A percentile compares a stretch with the other conserved stretches of the same genome.
Evolutionary conservation across 2,329 filamentous ascomycete species (phyloP).

Genomic region (Incumbomyces delicatus): DNA sequence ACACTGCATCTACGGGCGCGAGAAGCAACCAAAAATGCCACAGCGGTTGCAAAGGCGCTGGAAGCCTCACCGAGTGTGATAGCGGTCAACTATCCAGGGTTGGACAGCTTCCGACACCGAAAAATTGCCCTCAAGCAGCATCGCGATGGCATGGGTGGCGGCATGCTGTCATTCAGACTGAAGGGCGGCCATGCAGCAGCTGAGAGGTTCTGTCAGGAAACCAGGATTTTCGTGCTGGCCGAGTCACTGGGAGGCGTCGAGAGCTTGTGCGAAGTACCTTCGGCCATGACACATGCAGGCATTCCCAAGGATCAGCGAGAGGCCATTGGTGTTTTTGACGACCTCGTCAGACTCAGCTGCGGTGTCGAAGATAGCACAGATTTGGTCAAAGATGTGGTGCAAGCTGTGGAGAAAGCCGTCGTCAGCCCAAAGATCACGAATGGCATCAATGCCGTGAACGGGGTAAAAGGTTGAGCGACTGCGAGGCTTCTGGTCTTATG

Average conservation of each 20-base stretch:
- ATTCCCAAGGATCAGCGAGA: conserved; percentile 87
- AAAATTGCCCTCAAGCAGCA: conserved; percentile 82
- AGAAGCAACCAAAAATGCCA: conserved; percentile 75
- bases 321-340: conserved; percentile 86
- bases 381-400: conserved; percentile 68
- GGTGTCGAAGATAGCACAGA: conserved; percentile 87
- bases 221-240: conserved; percentile 82
- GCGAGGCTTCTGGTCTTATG: no score
- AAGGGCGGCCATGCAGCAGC: conserved; percentile 76
- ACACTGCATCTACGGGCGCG: conserved; percentile 87
- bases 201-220: conserved; percentile 82
- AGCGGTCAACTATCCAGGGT: conserved; percentile 88
- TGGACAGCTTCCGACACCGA: conserved; percentile 78
- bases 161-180: conserved; percentile 96
- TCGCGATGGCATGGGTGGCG: conserved; percentile 85
- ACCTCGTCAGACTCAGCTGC: conserved; percentile 85
- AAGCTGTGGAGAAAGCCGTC: conserved; percentile 71
- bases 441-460: background rate
- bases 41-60: conserved; percentile 63
- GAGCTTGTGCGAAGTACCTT: conserved; percentile 81
- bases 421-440: conserved; percentile 28
- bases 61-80: conserved; percentile 73
- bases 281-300: conserved; percentile 93
- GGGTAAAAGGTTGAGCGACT: no score
- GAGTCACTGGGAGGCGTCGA: conserved; percentile 90